Conservation (phyloP, 108 stramenopile genomes). For the Fragilaria radians region DNA sequence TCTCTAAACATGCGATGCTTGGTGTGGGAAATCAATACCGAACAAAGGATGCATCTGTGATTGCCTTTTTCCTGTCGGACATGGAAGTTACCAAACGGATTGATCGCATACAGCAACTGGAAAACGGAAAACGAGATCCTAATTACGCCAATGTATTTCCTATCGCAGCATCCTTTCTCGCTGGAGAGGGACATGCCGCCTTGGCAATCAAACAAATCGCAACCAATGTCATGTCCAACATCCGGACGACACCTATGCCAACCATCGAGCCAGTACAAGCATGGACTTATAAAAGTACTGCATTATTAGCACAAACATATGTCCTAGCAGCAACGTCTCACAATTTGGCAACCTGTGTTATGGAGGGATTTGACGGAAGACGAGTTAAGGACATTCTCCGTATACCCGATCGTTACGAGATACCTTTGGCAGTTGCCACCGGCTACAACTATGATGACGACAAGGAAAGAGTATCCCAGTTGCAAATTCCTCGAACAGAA, state of each 20-base stretch:
- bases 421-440: slow-evolving; percentile 59
- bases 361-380: slow-evolving; percentile 75
- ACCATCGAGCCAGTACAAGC: slow-evolving; percentile 60
- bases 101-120: slow-evolving; percentile 51
- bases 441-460: slow-evolving; percentile 62
- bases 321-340: slow-evolving; percentile 59
- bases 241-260: slow-evolving; percentile 53
- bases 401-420: slow-evolving; percentile 68
- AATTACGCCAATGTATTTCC: slow-evolving; percentile 58
- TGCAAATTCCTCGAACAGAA: slow-evolving; percentile 15
- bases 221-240: slow-evolving; percentile 34
- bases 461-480: slow-evolving; percentile 4
- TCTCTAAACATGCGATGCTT: slow-evolving; percentile 64
- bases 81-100: slow-evolving; percentile 65
- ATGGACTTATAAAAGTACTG: slow-evolving; percentile 72
- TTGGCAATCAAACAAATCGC: slow-evolving; percentile 52
- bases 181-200: slow-evolving; percentile 66
- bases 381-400: slow-evolving; percentile 51
- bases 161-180: slow-evolving; percentile 57
- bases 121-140: slow-evolving; percentile 45
- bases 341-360: slow-evolving; percentile 63
- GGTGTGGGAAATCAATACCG: slow-evolving; percentile 73
- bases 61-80: slow-evolving; percentile 73
- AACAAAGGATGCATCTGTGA: slow-evolving; percentile 50
- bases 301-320: slow-evolving; percentile 47